Evolutionary conservation across 2,329 filamentous ascomycete genomes (phyloP).

Genomic region (Cladosporium velox): DNA sequence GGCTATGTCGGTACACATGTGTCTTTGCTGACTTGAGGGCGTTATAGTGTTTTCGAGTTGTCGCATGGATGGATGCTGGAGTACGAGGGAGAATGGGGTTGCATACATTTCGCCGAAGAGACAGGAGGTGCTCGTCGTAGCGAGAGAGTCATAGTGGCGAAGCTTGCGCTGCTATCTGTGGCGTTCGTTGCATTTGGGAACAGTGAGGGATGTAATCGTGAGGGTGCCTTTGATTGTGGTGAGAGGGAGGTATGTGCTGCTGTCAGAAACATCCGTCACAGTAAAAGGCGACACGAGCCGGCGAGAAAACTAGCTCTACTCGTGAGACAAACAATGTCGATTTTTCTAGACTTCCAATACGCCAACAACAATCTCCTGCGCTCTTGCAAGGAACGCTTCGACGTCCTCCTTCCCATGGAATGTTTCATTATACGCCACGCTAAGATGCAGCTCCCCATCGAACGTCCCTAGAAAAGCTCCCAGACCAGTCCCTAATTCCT

Average conservation of each 20-base stretch:
- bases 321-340: background rate
- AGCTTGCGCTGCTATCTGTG: background rate
- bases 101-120: background rate
- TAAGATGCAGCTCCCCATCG: slow-evolving; percentile 9
- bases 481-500: slow-evolving; percentile 9
- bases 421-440: slow-evolving; percentile 10
- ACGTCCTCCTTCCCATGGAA: slow-evolving; percentile 10
- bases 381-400: slow-evolving; percentile 3
- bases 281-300: background rate
- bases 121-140: background rate
- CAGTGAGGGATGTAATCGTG: background rate
- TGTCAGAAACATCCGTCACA: background rate
- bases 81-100: background rate
- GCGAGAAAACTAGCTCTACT: background rate
- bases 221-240: background rate
- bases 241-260: background rate
- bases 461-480: slow-evolving; percentile 16
- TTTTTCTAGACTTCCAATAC: background rate
- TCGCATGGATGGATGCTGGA: background rate
- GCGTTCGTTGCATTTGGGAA: background rate
- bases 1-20: background rate
- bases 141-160: background rate
- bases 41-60: background rate
- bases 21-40: background rate
- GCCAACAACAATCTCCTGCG: slow-evolving; percentile 10